Conservation (phyloP, 257 asterid species). For the Solanum appendiculatum region DNA sequence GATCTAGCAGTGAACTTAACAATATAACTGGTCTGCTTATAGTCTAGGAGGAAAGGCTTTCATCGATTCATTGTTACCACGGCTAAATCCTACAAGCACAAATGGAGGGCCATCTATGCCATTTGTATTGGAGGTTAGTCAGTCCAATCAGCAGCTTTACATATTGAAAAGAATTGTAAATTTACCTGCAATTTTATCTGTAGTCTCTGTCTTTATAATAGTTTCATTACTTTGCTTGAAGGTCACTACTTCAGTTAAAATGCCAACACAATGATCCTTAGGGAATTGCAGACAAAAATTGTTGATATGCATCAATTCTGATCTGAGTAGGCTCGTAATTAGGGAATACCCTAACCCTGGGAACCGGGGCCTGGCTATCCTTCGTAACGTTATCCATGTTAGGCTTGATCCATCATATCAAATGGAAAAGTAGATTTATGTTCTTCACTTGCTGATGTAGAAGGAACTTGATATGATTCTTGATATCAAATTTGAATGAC, state of each 20-base stretch:
- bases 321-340: too few relatives aligned
- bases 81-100: constrained; percentile 63
- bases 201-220: neutral
- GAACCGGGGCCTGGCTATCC: too few relatives aligned
- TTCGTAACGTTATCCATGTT: neutral
- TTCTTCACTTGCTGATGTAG: neutral
- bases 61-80: constrained; percentile 81
- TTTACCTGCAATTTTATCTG: neutral
- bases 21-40: constrained; percentile 5
- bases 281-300: neutral
- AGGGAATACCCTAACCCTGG: too few relatives aligned
- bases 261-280: neutral
- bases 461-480: neutral
- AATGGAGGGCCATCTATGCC: constrained; percentile 92
- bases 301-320: neutral
- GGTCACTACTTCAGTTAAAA: neutral
- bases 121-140: constrained; percentile 82
- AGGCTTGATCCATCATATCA: neutral
- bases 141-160: neutral
- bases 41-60: constrained; percentile 97
- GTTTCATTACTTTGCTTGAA: neutral
- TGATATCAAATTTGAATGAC: neutral
- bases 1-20: neutral
- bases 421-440: neutral
- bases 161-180: neutral